A percentile compares a stretch with the other conserved stretches of the same genome.
Evolutionary conservation across 176 grass and related monocot species (phyloP).

Genomic region (Cocos nucifera): DNA sequence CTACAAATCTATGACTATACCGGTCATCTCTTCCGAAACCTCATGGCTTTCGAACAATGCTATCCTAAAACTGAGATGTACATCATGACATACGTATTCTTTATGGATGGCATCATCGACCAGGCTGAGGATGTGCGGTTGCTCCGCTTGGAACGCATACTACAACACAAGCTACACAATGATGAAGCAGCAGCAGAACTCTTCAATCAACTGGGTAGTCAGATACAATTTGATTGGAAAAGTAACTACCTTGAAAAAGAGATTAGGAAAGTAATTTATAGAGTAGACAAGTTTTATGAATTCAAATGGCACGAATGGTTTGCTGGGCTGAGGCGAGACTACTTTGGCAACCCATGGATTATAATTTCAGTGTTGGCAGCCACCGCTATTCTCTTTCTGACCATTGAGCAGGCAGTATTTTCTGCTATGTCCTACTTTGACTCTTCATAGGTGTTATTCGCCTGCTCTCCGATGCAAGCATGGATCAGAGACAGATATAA

Average conservation of each 20-base stretch:
- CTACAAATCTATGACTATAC: slow-evolving; percentile 24
- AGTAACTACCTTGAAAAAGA: slow-evolving; percentile 17
- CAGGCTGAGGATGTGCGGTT: slow-evolving; percentile 20
- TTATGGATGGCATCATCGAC: slow-evolving; percentile 34
- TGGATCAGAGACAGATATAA: too few relatives aligned
- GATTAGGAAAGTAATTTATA: slow-evolving; percentile 1
- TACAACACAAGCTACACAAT: slow-evolving; percentile 11
- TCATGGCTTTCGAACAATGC: slow-evolving; percentile 38
- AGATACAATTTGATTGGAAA: not conserved
- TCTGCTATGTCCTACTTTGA: slow-evolving; percentile 3
- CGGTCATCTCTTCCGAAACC: not conserved
- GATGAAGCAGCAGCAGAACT: not conserved
- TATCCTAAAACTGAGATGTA: not conserved
- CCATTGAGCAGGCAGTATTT: slow-evolving; percentile 11
- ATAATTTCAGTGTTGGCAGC: slow-evolving; percentile 17
- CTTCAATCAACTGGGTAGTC: slow-evolving; percentile 3
- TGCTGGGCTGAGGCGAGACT: slow-evolving; percentile 10
- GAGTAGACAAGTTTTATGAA: not conserved
- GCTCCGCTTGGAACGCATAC: not conserved
- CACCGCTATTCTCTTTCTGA: not conserved
- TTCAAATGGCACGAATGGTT: slow-evolving; percentile 5
- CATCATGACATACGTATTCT: slow-evolving; percentile 20
- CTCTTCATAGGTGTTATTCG: too few relatives aligned
- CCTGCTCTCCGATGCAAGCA: too few relatives aligned
- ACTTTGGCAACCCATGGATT: slow-evolving; percentile 43